Conservation (phyloP, 805 yeast genomes). For the Kodamaea laetipori region DNA sequence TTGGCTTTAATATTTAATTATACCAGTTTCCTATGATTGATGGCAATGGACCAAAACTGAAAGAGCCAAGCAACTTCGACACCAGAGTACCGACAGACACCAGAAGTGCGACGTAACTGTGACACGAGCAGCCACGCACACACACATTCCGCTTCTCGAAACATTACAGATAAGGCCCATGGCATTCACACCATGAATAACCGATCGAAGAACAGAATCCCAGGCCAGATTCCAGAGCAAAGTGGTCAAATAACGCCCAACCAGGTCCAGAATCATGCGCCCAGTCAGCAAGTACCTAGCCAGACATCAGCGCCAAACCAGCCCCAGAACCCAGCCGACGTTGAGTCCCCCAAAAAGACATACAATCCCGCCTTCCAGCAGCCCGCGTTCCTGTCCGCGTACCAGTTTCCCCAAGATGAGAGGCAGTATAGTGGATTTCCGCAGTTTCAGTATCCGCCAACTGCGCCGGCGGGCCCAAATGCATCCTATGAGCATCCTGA, state of each 20-base stretch:
- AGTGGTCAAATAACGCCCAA: too few relatives aligned
- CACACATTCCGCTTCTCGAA: not conserved
- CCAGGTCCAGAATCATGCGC: too few relatives aligned
- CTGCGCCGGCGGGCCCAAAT: not conserved
- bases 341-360: constrained; percentile 2
- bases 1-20: constrained; percentile 10
- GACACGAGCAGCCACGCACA: not conserved
- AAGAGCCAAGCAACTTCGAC: not conserved
- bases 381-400: not conserved
- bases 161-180: not conserved
- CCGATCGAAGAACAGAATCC: constrained; percentile 4
- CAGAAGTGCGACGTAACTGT: not conserved
- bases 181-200: constrained; percentile 3
- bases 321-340: not conserved
- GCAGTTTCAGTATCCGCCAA: constrained; percentile 5
- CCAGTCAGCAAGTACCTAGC: too few relatives aligned
- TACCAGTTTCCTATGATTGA: constrained; percentile 8
- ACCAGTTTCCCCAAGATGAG: constrained; percentile 5
- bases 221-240: constrained; percentile 3
- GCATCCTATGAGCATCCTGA: not conserved
- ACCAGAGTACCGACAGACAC: not conserved
- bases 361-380: not conserved
- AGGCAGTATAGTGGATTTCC: constrained; percentile 2
- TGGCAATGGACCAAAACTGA: constrained; percentile 5
- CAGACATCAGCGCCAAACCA: too few relatives aligned